Percentiles rank a stretch among this genome's conserved stretches.
Evolutionary conservation across 2,329 filamentous ascomycete genomes (phyloP).

Genomic region (Penicillium glabrum): DNA sequence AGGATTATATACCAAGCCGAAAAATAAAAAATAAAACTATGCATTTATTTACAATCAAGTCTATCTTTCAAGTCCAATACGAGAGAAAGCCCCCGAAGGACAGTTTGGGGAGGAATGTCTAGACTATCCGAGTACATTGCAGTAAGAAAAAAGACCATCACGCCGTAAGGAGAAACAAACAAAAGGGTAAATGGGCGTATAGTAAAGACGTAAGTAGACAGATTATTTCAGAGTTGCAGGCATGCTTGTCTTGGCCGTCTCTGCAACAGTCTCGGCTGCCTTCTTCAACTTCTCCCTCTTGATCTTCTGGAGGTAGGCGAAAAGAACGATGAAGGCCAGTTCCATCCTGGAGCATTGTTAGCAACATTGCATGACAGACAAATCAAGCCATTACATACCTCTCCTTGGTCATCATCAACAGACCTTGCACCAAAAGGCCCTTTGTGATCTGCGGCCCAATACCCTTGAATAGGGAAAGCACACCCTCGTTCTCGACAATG

Average conservation of each 20-base stretch:
- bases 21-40: background rate
- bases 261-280: slow-evolving; percentile 62
- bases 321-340: slow-evolving; percentile 78
- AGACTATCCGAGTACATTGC: slow-evolving; percentile 9
- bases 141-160: background rate
- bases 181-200: slow-evolving; percentile 9
- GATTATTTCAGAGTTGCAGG: slow-evolving; percentile 50
- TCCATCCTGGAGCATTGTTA: slow-evolving; percentile 64
- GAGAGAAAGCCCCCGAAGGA: background rate
- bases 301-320: slow-evolving; percentile 75
- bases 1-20: background rate
- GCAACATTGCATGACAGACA: slow-evolving; percentile 8
- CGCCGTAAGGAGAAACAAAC: slow-evolving; percentile 4
- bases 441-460: slow-evolving; percentile 93
- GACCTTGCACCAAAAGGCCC: slow-evolving; percentile 87
- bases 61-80: background rate
- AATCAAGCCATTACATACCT: slow-evolving; percentile 53
- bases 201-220: slow-evolving; percentile 9
- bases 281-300: slow-evolving; percentile 69
- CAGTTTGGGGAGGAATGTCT: slow-evolving; percentile 5
- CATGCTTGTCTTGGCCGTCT: slow-evolving; percentile 57
- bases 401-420: slow-evolving; percentile 99
- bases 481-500: slow-evolving; percentile 85
- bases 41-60: background rate
- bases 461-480: slow-evolving; percentile 87